Base-by-base conservation (phyloP, 306 rosid species). In the Corylus avellana region DNA sequence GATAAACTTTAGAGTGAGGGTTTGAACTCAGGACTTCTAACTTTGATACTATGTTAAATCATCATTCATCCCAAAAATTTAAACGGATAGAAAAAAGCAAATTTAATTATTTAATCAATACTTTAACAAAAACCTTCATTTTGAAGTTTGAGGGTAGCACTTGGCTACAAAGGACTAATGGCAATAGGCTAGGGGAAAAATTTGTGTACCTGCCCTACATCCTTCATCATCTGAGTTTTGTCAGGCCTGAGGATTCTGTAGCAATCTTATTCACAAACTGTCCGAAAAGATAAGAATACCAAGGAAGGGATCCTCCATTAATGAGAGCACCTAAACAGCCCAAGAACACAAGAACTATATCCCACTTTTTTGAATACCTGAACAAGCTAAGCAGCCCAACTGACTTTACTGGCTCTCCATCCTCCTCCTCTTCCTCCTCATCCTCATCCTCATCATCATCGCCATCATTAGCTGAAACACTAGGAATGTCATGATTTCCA, bases 291-390 rank as follows among this genome's bases (percentile, higher is more conserved):
- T 59, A 83, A 51, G 98, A 94, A 81, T 88, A 94, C 82, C 82
- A 90, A 75, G 97, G 98, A 79, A 92, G 97, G 75, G 98, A 86
- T 17, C 97, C 98, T 22, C 98, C 97, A 81, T 94, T 91, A 48
- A 94, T 86, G 63, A 92, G 86, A 49, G 97, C 97, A 64, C 97
- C 98, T 46, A 92, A n/a, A 79, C 98, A 91, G 0, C 98, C 98
- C 80, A 94, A 70, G 61, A 92, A 63, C 75, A 94, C 89, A n/a
- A 94, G 90, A 74, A 91, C 70, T 75, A 87, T 80, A 81, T 94
- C 97, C 94, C 82, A 85, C 84, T 86, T 92, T 32, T 92, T 87
- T 70, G 97, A 87, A 74, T 94, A 92, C 86, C 82, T 94, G 75
- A 94, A 94, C 92, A 94, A 84, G 78, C 92, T 82, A 0, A 94